Evolutionary conservation across 1,284 basidiomycete species (phyloP), one percentile per base, ranked within the genome.

Genomic region (Singerocomus rubriflavus): DNA sequence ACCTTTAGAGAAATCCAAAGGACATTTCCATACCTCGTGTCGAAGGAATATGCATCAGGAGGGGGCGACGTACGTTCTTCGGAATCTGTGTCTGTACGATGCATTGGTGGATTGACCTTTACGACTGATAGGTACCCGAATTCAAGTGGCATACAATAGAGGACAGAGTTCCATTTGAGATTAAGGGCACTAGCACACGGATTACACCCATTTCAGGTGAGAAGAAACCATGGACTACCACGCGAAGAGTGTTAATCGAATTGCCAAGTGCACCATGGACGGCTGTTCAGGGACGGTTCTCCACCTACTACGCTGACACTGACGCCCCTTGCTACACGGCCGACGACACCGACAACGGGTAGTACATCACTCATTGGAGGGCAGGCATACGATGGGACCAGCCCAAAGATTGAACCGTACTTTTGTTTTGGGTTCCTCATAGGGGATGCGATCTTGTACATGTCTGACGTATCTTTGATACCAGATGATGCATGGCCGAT

Each of bases 121-220:
- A 29, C 50, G 41, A 44, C 37, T 40, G 16, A 38, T 55, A 90
- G 86, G 81, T 90, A 26, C 86, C 87, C 5, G 80, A 84, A 54
- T 89, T 91, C 64, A 78, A 79, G 58, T 92, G 86, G 85, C 88
- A 91, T 59, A 81, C 89, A 47, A 82, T 91, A 57, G 74, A 80
- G 38, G 80, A 88, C 51, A 73, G 73, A 37, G 70, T 78, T 26
- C 74, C 82, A 2, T 88, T 91, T 56, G 77, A 85, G 50, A 77
- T 91, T 30, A 75, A 72, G 49, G 75, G 79, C 48, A 85, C 81
- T 5, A 84, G 80, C 10, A 75, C 90, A 50, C 63, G 67, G 31
- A 70, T 91, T 25, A 82, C 78, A 6, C 88, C 89, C 5, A 81
- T 91, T 57, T 72, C 73, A 58, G 85, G 85, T 83, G 53, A 55